These are phyloP conservation scores for Malassezia dermatis DNA, from an alignment of 1,284 basidiomycete species.

Conservation along the genomic window DNA sequence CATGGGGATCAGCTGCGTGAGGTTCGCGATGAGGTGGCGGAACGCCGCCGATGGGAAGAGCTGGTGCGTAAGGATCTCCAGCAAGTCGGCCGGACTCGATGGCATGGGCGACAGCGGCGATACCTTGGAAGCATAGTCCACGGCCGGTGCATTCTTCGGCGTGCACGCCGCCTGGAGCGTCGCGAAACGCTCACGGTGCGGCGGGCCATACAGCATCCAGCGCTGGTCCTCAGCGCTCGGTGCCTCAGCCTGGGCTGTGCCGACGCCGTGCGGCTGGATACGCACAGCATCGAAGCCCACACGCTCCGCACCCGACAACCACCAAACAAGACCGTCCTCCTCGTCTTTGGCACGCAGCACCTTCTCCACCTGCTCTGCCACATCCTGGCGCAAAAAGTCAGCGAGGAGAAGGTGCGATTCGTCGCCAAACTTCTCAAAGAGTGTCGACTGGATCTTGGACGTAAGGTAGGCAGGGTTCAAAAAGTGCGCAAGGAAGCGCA, in stretches of 20 bases:
- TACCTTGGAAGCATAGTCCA: slow-evolving; percentile 11
- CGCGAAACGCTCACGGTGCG: slow-evolving; percentile 87
- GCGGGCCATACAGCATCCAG: slow-evolving; percentile 74
- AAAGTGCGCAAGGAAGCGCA: slow-evolving; percentile 53
- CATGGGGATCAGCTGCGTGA: slow-evolving; percentile 67
- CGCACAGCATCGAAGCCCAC: slow-evolving; percentile 16
- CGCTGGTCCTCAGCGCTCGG: slow-evolving; percentile 17
- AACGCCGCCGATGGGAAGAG: slow-evolving; percentile 70
- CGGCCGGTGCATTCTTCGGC: slow-evolving; percentile 19
- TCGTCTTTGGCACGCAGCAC: slow-evolving; percentile 53
- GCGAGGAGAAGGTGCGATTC: slow-evolving; percentile 69
- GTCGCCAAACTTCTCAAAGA: slow-evolving; percentile 71
- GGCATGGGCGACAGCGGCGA: slow-evolving; percentile 22
- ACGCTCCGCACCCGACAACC: slow-evolving; percentile 24
- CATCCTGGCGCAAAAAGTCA: slow-evolving; percentile 39
- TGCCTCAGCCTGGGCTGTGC: slow-evolving; percentile 14
- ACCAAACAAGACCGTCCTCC: slow-evolving; percentile 52
- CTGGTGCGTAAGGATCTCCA: slow-evolving; percentile 29
- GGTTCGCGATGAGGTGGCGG: slow-evolving; percentile 73
- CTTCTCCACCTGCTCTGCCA: slow-evolving; percentile 32
- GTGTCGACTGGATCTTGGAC: slow-evolving; percentile 65
- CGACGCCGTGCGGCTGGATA: slow-evolving; percentile 33
- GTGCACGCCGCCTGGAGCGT: slow-evolving; percentile 47
- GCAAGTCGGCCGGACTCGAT: slow-evolving; percentile 24
- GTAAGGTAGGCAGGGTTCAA: slow-evolving; percentile 85